phyloP scores from a whole-genome alignment of 495 filamentous ascomycete genomes.

The Aspergillus asperescens region DNA sequence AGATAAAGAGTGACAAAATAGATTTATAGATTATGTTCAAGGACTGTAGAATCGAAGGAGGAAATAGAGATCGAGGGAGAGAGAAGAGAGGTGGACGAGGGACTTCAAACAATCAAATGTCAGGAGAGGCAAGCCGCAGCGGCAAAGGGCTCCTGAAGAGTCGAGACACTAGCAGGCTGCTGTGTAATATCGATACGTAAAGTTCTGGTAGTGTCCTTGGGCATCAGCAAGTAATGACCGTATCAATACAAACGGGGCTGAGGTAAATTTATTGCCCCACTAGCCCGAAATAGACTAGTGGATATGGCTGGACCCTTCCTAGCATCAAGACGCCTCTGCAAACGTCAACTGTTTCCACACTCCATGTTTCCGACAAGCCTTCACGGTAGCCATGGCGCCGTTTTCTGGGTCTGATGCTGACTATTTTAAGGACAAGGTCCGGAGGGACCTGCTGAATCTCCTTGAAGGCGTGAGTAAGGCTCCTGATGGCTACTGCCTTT shows the following conservation, averaged over 20 bases:
- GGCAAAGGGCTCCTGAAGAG: slow-evolving; percentile 20
- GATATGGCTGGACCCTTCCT: slow-evolving; percentile 16
- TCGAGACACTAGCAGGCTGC: slow-evolving; percentile 14
- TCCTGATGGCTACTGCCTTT: slow-evolving; percentile 11
- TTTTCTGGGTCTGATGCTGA: slow-evolving; percentile 72
- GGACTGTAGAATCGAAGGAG: slow-evolving; percentile 9
- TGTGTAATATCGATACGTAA: slow-evolving; percentile 10
- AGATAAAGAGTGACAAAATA: slow-evolving; percentile 1
- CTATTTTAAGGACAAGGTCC: slow-evolving; percentile 73
- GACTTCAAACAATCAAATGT: slow-evolving; percentile 7
- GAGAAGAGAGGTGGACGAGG: no score
- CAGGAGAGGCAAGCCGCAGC: slow-evolving; percentile 14
- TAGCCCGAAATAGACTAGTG: slow-evolving; percentile 13
- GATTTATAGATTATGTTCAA: background rate
- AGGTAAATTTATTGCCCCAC: no score
- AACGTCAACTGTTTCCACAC: slow-evolving; percentile 11
- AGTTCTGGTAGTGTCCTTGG: background rate
- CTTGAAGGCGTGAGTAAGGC: slow-evolving; percentile 83
- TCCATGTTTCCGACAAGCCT: slow-evolving; percentile 23
- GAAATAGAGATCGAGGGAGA: slow-evolving; percentile 12
- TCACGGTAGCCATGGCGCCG: slow-evolving; percentile 51
- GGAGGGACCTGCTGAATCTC: slow-evolving; percentile 78
- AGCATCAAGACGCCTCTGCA: slow-evolving; percentile 17
- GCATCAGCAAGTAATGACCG: slow-evolving; percentile 15
- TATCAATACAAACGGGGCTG: slow-evolving; percentile 16